Percentiles rank a stretch among this genome's conserved stretches.
phyloP scores from a whole-genome alignment of 208 protist species.

The Leishmania amazonensis region DNA sequence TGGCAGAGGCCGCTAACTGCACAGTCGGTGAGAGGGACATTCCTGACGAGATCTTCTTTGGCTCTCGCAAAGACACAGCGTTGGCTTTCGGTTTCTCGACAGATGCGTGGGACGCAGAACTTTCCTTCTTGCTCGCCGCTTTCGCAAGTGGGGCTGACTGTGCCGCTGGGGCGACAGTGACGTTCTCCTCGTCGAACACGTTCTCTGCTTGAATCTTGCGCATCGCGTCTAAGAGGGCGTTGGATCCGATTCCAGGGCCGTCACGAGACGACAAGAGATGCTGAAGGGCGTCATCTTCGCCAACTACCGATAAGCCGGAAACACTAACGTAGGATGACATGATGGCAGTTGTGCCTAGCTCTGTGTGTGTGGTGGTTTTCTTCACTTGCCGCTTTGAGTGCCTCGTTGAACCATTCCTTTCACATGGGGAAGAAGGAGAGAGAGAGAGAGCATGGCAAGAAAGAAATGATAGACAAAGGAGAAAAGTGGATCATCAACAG shows the following conservation, averaged over 20 bases:
- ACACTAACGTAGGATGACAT: slow-evolving; percentile 49
- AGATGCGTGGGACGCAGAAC: background rate
- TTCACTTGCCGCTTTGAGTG: background rate
- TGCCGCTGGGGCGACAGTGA: background rate
- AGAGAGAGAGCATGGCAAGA: background rate
- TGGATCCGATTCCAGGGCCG: slow-evolving; percentile 7
- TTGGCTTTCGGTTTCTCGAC: slow-evolving; percentile 1
- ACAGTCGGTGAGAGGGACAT: background rate
- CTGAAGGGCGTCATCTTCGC: slow-evolving; percentile 48
- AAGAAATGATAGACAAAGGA: background rate
- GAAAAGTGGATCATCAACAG: background rate
- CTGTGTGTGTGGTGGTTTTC: background rate
- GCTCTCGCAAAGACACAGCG: slow-evolving; percentile 28
- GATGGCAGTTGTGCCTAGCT: background rate
- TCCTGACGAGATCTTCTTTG: slow-evolving; percentile 7
- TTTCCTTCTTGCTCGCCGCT: background rate
- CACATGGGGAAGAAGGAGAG: background rate
- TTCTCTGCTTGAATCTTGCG: slow-evolving; percentile 41
- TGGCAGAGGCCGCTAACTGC: slow-evolving; percentile 1
- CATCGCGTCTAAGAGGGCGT: slow-evolving; percentile 34
- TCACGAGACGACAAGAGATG: slow-evolving; percentile 31
- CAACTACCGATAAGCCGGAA: slow-evolving; percentile 44
- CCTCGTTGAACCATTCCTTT: background rate
- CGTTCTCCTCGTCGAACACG: slow-evolving; percentile 15
- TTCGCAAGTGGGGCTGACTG: background rate